Percentiles rank a stretch among this genome's conserved stretches.
phyloP scores from a whole-genome alignment of 2,329 filamentous ascomycete genomes.

The Colletotrichum lupini region DNA sequence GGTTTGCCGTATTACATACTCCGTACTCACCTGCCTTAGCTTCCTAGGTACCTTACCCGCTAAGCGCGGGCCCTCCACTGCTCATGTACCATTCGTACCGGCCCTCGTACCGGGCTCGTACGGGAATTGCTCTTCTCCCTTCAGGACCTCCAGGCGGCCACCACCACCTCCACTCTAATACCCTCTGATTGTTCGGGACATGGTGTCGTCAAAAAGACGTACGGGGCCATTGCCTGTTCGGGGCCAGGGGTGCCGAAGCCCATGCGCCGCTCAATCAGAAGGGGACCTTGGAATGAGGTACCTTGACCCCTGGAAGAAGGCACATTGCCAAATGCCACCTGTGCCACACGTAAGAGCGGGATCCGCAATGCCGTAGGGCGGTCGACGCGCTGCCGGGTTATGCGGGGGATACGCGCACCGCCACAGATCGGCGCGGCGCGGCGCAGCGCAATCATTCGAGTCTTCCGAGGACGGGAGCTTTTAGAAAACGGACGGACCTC shows the following conservation, averaged over 20 bases:
- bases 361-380: slow-evolving; percentile 4
- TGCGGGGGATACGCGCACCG: slow-evolving; percentile 31
- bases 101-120: neutral
- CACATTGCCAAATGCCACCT: neutral
- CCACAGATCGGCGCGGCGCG: slow-evolving; percentile 29
- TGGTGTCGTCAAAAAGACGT: slow-evolving; percentile 38
- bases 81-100: too few species aligned
- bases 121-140: slow-evolving; percentile 25
- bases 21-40: neutral
- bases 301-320: neutral
- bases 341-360: slow-evolving; percentile 22
- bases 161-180: neutral
- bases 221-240: slow-evolving; percentile 23
- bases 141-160: slow-evolving; percentile 8
- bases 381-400: neutral
- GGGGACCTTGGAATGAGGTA: neutral
- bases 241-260: slow-evolving; percentile 19
- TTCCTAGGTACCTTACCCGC: neutral
- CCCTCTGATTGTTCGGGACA: slow-evolving; percentile 31
- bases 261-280: neutral
- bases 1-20: slow-evolving; percentile 1
- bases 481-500: neutral
- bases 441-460: neutral
- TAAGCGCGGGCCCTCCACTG: neutral
- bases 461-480: neutral